Conservation (phyloP, 2,329 filamentous ascomycete species). For the Fonsecaea monophora region DNA sequence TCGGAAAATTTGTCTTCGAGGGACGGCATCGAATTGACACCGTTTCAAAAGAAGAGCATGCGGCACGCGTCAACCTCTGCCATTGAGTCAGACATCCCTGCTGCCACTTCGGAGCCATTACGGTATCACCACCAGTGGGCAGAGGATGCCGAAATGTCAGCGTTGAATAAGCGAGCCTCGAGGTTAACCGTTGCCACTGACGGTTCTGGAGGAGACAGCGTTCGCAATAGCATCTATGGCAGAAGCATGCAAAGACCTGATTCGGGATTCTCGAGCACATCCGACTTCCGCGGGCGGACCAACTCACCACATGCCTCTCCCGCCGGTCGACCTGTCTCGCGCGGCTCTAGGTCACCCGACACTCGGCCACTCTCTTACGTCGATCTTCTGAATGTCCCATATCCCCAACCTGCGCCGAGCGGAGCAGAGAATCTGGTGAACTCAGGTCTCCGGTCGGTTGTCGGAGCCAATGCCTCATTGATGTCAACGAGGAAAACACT, state of each 20-base stretch:
- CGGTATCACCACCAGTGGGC: conserved; percentile 61
- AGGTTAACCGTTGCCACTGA: conserved; percentile 43
- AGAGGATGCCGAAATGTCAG: conserved; percentile 42
- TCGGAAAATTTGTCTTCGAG: conserved; percentile 29
- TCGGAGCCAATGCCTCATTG: conserved; percentile 89
- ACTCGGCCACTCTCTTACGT: conserved; percentile 66
- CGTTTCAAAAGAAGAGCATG: conserved; percentile 39
- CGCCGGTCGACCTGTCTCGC: conserved; percentile 56
- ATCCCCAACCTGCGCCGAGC: conserved; percentile 77
- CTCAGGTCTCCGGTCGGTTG: conserved; percentile 74
- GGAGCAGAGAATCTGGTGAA: conserved; percentile 73
- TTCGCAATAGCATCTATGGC: conserved; percentile 57
- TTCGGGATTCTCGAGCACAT: conserved; percentile 77
- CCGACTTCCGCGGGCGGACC: conserved; percentile 71
- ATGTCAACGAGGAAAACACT: conserved; percentile 91
- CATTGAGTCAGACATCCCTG: conserved; percentile 37
- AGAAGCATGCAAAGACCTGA: conserved; percentile 71
- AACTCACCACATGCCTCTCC: conserved; percentile 61
- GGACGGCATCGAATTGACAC: conserved; percentile 27
- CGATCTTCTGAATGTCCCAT: conserved; percentile 71
- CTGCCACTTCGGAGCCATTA: conserved; percentile 54
- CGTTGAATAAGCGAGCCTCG: conserved; percentile 41
- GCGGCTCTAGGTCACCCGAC: conserved; percentile 62
- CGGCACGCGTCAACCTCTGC: conserved; percentile 38
- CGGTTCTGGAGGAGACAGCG: conserved; percentile 58